Evolutionary conservation across 2,329 filamentous ascomycete species (phyloP).

Genomic region (Xylariaceae sp.): DNA sequence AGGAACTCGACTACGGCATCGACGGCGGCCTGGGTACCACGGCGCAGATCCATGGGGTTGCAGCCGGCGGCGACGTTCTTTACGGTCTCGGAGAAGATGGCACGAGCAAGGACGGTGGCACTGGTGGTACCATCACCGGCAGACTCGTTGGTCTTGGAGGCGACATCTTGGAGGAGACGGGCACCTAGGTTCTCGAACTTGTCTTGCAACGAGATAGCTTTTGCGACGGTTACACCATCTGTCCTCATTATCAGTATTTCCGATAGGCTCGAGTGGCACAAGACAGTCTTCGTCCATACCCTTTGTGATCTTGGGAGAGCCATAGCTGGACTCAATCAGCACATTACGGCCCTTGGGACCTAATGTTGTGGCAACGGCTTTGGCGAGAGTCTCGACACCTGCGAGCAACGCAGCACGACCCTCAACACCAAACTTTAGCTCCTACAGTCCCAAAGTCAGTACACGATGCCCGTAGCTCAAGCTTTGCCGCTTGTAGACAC

Average conservation of each 20-base stretch:
- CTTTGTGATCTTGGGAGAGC: constrained; percentile 99
- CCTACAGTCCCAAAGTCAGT: constrained; percentile 49
- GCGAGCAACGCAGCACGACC: constrained; percentile 81
- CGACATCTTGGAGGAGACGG: constrained; percentile 93
- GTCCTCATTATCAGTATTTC: constrained; percentile 17
- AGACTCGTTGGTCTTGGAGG: constrained; percentile 98
- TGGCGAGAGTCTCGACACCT: constrained; percentile 95
- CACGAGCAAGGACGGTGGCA: constrained; percentile 91
- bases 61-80: constrained; percentile 99
- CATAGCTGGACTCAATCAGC: constrained; percentile 96
- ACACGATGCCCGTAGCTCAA: neutral
- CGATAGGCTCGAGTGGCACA: neutral
- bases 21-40: constrained; percentile 94
- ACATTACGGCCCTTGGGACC: constrained; percentile 99
- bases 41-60: constrained; percentile 98
- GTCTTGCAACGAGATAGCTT: constrained; percentile 89
- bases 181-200: constrained; percentile 99
- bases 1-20: constrained; percentile 92
- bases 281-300: constrained; percentile 50
- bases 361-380: constrained; percentile 91
- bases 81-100: constrained; percentile 99
- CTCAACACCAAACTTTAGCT: constrained; percentile 98
- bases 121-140: constrained; percentile 98
- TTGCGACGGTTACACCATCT: constrained; percentile 88
- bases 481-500: neutral